phyloP scores from a whole-genome alignment of 140 eudicot species.

The Flaveria floridana region DNA sequence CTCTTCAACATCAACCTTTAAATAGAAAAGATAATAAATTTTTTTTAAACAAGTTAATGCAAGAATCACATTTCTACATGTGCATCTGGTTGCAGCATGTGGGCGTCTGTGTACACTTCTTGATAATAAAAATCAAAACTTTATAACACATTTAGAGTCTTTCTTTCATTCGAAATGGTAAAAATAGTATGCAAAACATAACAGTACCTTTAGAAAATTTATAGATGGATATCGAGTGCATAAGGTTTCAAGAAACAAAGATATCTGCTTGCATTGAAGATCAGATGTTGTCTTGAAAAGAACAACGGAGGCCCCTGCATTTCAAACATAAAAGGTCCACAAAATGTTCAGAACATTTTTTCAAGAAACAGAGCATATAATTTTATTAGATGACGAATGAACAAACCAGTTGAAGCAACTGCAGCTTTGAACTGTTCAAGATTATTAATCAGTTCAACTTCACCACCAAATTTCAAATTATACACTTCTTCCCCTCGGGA shows the following conservation, averaged over 20 bases:
- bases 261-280: slow-evolving; percentile 60
- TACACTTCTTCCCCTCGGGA: slow-evolving; percentile 72
- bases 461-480: slow-evolving; percentile 85
- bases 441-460: slow-evolving; percentile 57
- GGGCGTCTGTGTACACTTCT: slow-evolving; percentile 1
- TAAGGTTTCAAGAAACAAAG: slow-evolving; percentile 59
- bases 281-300: slow-evolving; percentile 48
- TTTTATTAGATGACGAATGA: neutral
- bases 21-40: neutral
- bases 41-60: slow-evolving; percentile 2
- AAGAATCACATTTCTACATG: slow-evolving; percentile 25
- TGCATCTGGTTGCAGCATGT: slow-evolving; percentile 5
- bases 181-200: neutral
- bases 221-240: slow-evolving; percentile 71
- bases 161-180: neutral
- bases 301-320: slow-evolving; percentile 77
- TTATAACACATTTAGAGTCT: slow-evolving; percentile 7
- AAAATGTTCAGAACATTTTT: neutral
- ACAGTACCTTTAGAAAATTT: slow-evolving; percentile 67
- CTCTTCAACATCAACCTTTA: slow-evolving; percentile 76
- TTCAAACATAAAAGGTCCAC: slow-evolving; percentile 11
- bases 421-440: slow-evolving; percentile 77
- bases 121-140: slow-evolving; percentile 16
- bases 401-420: slow-evolving; percentile 65
- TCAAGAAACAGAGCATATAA: neutral